phyloP scores from a whole-genome alignment of 805 yeast genomes.

The Kregervanrija fluxuum region DNA sequence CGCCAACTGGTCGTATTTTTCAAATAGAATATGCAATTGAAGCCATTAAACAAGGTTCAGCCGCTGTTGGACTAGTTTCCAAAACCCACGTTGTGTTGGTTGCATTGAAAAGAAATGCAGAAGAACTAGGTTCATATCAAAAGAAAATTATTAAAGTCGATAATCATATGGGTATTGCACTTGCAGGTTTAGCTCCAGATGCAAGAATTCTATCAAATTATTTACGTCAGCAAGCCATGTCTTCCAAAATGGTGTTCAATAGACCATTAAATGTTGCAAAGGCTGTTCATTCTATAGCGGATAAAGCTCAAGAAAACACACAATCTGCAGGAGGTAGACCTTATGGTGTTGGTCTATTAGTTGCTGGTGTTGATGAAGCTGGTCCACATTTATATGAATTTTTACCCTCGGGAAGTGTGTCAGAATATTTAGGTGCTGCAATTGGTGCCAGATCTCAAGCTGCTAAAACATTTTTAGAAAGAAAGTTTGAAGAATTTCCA shows the following conservation, averaged over 20 bases:
- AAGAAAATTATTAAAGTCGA: slow-evolving; percentile 89
- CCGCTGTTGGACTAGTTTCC: slow-evolving; percentile 90
- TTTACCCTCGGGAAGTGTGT: slow-evolving; percentile 89
- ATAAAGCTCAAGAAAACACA: slow-evolving; percentile 95
- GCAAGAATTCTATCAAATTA: slow-evolving; percentile 89
- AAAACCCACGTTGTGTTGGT: slow-evolving; percentile 84
- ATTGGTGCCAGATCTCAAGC: slow-evolving; percentile 99
- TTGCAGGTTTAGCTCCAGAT: slow-evolving; percentile 98
- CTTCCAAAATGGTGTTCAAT: slow-evolving; percentile 75
- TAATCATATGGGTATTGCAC: slow-evolving; percentile 87
- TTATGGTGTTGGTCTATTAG: slow-evolving; percentile 91
- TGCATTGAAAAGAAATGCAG: slow-evolving; percentile 93
- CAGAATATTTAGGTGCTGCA: slow-evolving; percentile 89
- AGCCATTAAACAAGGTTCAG: slow-evolving; percentile 97
- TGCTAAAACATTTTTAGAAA: slow-evolving; percentile 90
- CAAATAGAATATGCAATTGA: slow-evolving; percentile 88
- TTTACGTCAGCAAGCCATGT: slow-evolving; percentile 86
- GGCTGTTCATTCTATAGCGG: slow-evolving; percentile 83
- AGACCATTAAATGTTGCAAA: slow-evolving; percentile 77
- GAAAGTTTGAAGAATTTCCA: slow-evolving; percentile 65
- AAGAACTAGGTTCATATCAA: slow-evolving; percentile 94
- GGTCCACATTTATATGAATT: slow-evolving; percentile 95
- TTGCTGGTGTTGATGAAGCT: slow-evolving; percentile 86
- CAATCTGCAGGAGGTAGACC: slow-evolving; percentile 96
- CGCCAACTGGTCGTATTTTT: slow-evolving; percentile 89